Base-by-base conservation (phyloP, 371 early-diverging fungal species). In the Actinomucor elegans region DNA sequence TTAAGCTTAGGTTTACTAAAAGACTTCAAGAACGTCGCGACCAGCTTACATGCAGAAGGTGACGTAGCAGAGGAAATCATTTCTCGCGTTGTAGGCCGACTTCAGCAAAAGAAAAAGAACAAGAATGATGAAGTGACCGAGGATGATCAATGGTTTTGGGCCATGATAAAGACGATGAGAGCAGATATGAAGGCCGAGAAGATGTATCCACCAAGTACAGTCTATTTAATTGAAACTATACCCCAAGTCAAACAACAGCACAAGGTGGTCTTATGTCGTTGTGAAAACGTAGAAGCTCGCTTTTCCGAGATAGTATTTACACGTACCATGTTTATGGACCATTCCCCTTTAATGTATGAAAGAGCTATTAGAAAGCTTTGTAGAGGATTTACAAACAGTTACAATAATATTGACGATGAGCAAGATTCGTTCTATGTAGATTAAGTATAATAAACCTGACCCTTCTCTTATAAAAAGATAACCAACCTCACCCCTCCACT, bases 151-250 rank as follows among this genome's bases (percentile, higher is more conserved):
- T 93, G 92, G 92, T 85, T 87, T 51, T 88, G 88, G 88, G 83
- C 89, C 18, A 54, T 90, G 49, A 85, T 90, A 57, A 87, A 90
- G 63, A 89, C 90, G 0, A 75, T 91, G 79, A 77, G 91, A 2
- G 91, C 92, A 0, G 88, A 83, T 45, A 91, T 90, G 91, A 75
- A 73, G 17, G 76, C 84, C 6, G 91, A 89, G 48, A 93, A 93
- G 47, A 75, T 93, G 28, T 89, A 89, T 51, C 93, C 93, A 24
- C 90, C 93, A 0, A 82, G 85, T 1, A 81, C 84, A 3, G 54
- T 54, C 31, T 54, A 54, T 23, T 23, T 77, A 9, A 62, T 92
- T 36, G 86, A 81, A 52, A 75, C 77, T 2, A 55, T 60, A 51
- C 77, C 60, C 35, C 79, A 57, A 12, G 61, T 71, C 48, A 49